Conservation (phyloP, 2,329 filamentous ascomycete genomes). For the Verticillium isaacii region DNA sequence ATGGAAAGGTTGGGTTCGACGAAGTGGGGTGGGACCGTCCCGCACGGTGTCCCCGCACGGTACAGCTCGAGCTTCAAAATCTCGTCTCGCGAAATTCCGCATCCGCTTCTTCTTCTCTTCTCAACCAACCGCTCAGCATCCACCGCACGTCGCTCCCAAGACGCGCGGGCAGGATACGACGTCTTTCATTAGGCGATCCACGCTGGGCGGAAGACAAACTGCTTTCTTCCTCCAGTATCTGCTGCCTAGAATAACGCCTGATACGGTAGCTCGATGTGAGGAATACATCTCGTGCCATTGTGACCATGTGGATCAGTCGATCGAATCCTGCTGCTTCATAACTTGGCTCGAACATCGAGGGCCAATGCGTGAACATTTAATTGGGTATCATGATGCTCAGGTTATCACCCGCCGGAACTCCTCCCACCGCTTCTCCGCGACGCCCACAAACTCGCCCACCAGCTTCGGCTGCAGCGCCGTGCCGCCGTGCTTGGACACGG, state of each 20-base stretch:
- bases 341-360: no score
- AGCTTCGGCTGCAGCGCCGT: conserved; percentile 60
- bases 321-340: background rate
- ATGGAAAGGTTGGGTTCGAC: conserved; percentile 6
- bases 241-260: conserved; percentile 74
- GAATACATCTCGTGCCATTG: conserved; percentile 26
- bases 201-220: conserved; percentile 56
- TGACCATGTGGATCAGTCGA: background rate
- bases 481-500: conserved; percentile 82
- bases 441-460: conserved; percentile 53
- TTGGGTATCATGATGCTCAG: conserved; percentile 24
- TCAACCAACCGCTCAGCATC: conserved; percentile 33
- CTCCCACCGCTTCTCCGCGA: conserved; percentile 61
- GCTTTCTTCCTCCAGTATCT: conserved; percentile 69
- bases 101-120: conserved; percentile 18
- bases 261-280: conserved; percentile 82
- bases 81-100: conserved; percentile 14
- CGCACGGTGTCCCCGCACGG: conserved; percentile 11
- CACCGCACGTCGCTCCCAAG: conserved; percentile 16
- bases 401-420: conserved; percentile 39
- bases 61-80: conserved; percentile 5
- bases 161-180: conserved; percentile 24
- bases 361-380: background rate
- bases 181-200: conserved; percentile 52
- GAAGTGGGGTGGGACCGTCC: conserved; percentile 7